Percentiles rank a stretch among this genome's conserved stretches.
These are phyloP conservation scores for Hypoxylon sp. DNA, from an alignment of 2,329 filamentous ascomycete species.

Conservation along the genomic window DNA sequence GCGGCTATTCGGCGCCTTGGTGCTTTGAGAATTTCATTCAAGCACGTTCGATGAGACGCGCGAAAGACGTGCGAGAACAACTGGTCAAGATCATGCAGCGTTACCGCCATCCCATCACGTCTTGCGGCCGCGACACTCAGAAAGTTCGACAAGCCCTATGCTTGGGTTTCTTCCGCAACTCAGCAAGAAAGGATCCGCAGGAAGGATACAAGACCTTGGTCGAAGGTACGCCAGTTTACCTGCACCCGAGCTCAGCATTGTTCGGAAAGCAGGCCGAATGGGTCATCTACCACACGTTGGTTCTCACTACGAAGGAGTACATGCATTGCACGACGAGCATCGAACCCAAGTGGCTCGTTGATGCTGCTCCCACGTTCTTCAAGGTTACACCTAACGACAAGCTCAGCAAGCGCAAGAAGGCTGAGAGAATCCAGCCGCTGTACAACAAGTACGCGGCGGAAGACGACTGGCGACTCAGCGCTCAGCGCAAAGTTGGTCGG, in stretches of 20 bases:
- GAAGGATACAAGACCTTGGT: conserved; percentile 98
- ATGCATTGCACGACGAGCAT: conserved; percentile 96
- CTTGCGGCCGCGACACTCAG: conserved; percentile 88
- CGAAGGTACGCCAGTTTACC: conserved; percentile 93
- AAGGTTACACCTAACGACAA: conserved; percentile 92
- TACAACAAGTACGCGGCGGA: conserved; percentile 93
- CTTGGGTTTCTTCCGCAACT: conserved; percentile 94
- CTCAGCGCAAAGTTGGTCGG: conserved; percentile 87
- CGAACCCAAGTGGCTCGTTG: conserved; percentile 94
- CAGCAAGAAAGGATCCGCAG: conserved; percentile 92
- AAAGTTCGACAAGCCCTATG: conserved; percentile 92
- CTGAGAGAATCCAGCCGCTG: conserved; percentile 93
- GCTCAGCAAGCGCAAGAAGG: conserved; percentile 91
- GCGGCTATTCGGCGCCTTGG: conserved; percentile 87
- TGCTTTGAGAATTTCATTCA: conserved; percentile 99
- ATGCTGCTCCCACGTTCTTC: conserved; percentile 99
- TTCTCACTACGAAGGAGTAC: conserved; percentile 96
- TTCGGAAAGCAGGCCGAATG: conserved; percentile 98
- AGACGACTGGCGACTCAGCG: conserved; percentile 94
- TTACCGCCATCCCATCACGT: conserved; percentile 85
- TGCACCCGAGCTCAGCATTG: conserved; percentile 91
- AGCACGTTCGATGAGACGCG: conserved; percentile 87
- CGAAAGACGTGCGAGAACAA: conserved; percentile 93
- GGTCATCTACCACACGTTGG: conserved; percentile 92
- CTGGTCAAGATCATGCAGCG: conserved; percentile 94